Conservation (phyloP, 2,329 filamentous ascomycete genomes). For the Scedosporium boydii region DNA sequence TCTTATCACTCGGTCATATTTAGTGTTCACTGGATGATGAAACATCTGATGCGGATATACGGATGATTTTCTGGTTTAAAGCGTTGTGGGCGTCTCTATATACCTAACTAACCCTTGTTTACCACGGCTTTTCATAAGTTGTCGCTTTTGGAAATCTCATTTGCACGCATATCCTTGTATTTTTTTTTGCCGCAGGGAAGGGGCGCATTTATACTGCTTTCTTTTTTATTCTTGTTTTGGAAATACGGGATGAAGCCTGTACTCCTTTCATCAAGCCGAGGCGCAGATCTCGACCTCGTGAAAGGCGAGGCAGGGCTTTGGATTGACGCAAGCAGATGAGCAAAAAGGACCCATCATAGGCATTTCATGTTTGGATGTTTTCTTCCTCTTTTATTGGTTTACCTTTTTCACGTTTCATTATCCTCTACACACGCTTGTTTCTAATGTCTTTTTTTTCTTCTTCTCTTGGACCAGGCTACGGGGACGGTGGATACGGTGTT, state of each 20-base stretch:
- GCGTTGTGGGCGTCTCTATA: not conserved
- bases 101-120: not conserved
- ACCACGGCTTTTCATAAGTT: not conserved
- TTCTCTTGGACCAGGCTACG: not conserved
- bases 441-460: not conserved
- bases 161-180: not conserved
- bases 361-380: too few species aligned
- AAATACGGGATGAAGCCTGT: not conserved
- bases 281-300: not conserved
- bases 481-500: not conserved
- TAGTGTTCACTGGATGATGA: not conserved
- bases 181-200: not conserved
- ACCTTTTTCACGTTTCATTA: not conserved
- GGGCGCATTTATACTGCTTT: not conserved
- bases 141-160: not conserved
- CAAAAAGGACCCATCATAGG: not conserved
- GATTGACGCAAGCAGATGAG: not conserved
- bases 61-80: conserved; percentile 4
- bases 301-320: not conserved
- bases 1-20: not conserved
- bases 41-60: conserved; percentile 3
- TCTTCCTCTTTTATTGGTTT: not conserved
- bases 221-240: not conserved
- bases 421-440: not conserved
- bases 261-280: not conserved